Evolutionary conservation across 2,329 filamentous ascomycete species (phyloP), one percentile per base, ranked within the genome.

Genomic region (Hypomyces rosellus): DNA sequence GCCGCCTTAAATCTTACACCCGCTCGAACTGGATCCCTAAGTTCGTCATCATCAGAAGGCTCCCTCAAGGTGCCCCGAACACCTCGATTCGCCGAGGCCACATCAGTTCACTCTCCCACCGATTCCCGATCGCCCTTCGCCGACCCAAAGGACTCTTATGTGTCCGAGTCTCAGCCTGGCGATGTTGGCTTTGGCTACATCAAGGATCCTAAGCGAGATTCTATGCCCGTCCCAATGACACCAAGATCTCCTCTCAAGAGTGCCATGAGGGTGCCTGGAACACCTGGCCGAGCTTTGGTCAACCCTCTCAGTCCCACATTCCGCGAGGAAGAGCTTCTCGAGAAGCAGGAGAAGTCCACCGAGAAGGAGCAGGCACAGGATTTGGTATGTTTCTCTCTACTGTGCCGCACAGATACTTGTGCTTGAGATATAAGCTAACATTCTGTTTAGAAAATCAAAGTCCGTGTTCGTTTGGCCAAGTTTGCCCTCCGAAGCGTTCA

Each of bases 101-200:
- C 88, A 30, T 80, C 86, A 25, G 83, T 91, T 46, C 76, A 90
- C 72, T 91, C 88, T 43, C 88, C 88, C 39, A 74, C 89, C 62
- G 85, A 90, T 54, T 72, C 60, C 50, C 54, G 71, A 45, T 66
- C 66, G 51, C 81, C 82, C 8, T 86, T 87, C 60, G 74, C 75
- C 59, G 78, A 84, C 55, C 75, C 77, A 44, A 77, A 80, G 39
- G 74, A 71, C 55, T 76, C 76, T 40, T 74, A 80, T 65, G 49
- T 58, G 36, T 74, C 79, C 48, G 80, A 86, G 65, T 73, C 84
- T 48, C 85, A 89, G 65, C 87, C 91, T 33, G 88, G 85, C 52
- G 90, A 96, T 71, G 81, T 96, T 57, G 91, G 91, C 58, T 96
- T 97, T 69, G 90, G 91, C 66, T 96, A 96, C 72, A 87, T 96